A percentile compares a stretch with the other conserved stretches of the same genome.
phyloP scores from a whole-genome alignment of 2,329 filamentous ascomycete genomes.

The Cordyceps sp. region DNA sequence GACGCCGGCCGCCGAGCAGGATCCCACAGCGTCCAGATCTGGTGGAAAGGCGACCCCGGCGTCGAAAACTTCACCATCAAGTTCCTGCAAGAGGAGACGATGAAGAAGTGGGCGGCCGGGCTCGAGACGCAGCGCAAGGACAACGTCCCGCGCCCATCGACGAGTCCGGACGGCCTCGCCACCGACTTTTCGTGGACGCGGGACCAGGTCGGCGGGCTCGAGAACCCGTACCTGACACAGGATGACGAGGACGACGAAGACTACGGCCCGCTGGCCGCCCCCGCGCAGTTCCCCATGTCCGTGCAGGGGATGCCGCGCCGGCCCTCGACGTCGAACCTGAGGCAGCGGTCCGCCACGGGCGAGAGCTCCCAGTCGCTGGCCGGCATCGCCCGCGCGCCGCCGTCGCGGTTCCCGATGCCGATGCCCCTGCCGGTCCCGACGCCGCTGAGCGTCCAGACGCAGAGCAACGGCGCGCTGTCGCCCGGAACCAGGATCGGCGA shows the following conservation, averaged over 20 bases:
- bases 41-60: slow-evolving; percentile 93
- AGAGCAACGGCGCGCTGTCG: slow-evolving; percentile 30
- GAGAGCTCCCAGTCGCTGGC: slow-evolving; percentile 48
- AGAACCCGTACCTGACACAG: slow-evolving; percentile 65
- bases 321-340: slow-evolving; percentile 57
- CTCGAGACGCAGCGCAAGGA: slow-evolving; percentile 62
- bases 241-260: slow-evolving; percentile 49
- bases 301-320: slow-evolving; percentile 15
- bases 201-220: slow-evolving; percentile 45
- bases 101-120: slow-evolving; percentile 80
- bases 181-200: slow-evolving; percentile 72
- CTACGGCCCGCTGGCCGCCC: slow-evolving; percentile 18
- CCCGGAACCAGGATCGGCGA: slow-evolving; percentile 49
- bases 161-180: slow-evolving; percentile 31
- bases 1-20: slow-evolving; percentile 31
- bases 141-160: slow-evolving; percentile 30
- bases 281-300: slow-evolving; percentile 18
- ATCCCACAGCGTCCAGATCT: slow-evolving; percentile 90
- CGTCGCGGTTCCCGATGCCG: slow-evolving; percentile 56
- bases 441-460: slow-evolving; percentile 54
- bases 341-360: slow-evolving; percentile 59
- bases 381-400: slow-evolving; percentile 40
- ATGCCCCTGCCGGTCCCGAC: slow-evolving; percentile 33
- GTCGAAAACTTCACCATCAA: slow-evolving; percentile 95
- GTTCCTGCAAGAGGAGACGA: slow-evolving; percentile 77